These are phyloP conservation scores for Actinomortierella wolfii DNA, from an alignment of 371 early-diverging fungal species.

Conservation along the genomic window DNA sequence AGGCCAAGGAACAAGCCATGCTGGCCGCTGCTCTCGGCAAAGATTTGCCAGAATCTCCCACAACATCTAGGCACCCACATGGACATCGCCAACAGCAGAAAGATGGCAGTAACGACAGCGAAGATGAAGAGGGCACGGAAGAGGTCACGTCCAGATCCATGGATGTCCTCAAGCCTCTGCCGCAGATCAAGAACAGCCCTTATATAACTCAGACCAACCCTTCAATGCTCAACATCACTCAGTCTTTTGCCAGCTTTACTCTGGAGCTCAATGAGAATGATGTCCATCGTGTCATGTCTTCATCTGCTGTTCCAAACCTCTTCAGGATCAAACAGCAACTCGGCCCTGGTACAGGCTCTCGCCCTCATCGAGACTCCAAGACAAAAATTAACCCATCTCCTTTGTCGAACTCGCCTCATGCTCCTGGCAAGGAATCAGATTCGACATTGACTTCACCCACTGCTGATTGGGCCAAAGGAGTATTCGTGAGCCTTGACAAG, in stretches of 20 bases:
- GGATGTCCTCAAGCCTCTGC: not conserved
- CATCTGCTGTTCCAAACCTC: slow-evolving; percentile 24
- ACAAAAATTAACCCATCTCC: too few relatives aligned
- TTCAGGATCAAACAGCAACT: slow-evolving; percentile 18
- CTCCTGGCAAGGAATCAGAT: not conserved
- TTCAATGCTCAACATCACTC: slow-evolving; percentile 36
- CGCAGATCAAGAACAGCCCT: slow-evolving; percentile 19
- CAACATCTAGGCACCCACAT: slow-evolving; percentile 3
- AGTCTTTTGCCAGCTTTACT: slow-evolving; percentile 31
- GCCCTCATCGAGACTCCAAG: not conserved
- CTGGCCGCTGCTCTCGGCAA: slow-evolving; percentile 23
- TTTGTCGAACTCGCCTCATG: too few relatives aligned
- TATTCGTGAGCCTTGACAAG: not conserved
- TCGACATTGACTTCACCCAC: slow-evolving; percentile 16
- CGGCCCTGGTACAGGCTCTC: slow-evolving; percentile 1
- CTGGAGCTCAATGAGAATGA: slow-evolving; percentile 33
- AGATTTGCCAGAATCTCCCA: slow-evolving; percentile 3
- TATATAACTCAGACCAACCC: slow-evolving; percentile 21
- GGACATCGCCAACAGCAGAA: not conserved
- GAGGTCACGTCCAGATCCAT: slow-evolving; percentile 1
- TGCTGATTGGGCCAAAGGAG: slow-evolving; percentile 14
- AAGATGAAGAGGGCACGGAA: not conserved
- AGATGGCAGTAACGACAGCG: not conserved
- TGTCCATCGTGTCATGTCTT: slow-evolving; percentile 21
- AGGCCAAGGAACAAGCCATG: slow-evolving; percentile 24